These are phyloP conservation scores for Hericium coralloides DNA, from an alignment of 768 basidiomycete species.

Conservation along the genomic window DNA sequence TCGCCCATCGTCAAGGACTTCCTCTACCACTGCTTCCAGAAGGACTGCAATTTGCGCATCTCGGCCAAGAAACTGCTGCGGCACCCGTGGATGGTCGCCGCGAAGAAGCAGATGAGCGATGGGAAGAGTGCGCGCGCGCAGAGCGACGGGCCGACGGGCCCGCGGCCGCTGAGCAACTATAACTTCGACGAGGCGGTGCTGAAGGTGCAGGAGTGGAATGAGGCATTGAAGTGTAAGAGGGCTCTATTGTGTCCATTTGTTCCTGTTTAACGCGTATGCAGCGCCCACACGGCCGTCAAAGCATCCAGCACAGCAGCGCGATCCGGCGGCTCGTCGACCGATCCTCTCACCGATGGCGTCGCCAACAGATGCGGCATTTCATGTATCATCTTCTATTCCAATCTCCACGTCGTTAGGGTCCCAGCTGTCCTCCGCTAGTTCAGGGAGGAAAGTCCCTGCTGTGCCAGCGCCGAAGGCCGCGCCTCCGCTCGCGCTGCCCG, in stretches of 20 bases:
- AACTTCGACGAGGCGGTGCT: slow-evolving; percentile 92
- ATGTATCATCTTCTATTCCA: slow-evolving; percentile 3
- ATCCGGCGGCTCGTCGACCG: slow-evolving; percentile 19
- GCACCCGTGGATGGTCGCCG: slow-evolving; percentile 94
- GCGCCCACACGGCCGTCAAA: slow-evolving; percentile 73
- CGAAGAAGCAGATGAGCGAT: slow-evolving; percentile 61
- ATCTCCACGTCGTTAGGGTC: slow-evolving; percentile 9
- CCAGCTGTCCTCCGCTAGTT: slow-evolving; percentile 3
- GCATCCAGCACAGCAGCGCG: slow-evolving; percentile 33
- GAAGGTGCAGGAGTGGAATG: slow-evolving; percentile 98
- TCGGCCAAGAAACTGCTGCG: slow-evolving; percentile 86
- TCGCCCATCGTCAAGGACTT: slow-evolving; percentile 96
- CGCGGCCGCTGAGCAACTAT: slow-evolving; percentile 63
- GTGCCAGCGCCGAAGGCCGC: slow-evolving; percentile 11
- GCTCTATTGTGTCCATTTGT: slow-evolving; percentile 1
- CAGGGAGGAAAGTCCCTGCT: slow-evolving; percentile 10
- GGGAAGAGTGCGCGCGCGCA: slow-evolving; percentile 27
- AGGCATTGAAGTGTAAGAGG: slow-evolving; percentile 78
- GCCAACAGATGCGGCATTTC: slow-evolving; percentile 9
- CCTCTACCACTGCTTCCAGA: slow-evolving; percentile 95
- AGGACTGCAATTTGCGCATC: slow-evolving; percentile 90
- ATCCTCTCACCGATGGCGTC: slow-evolving; percentile 36
- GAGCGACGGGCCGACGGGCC: slow-evolving; percentile 21
- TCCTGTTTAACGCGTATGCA: slow-evolving; percentile 20
- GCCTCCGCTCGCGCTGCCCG: slow-evolving; percentile 33